Conservation (phyloP, 2,329 filamentous ascomycete genomes). For the Metarhizium guizhouense region DNA sequence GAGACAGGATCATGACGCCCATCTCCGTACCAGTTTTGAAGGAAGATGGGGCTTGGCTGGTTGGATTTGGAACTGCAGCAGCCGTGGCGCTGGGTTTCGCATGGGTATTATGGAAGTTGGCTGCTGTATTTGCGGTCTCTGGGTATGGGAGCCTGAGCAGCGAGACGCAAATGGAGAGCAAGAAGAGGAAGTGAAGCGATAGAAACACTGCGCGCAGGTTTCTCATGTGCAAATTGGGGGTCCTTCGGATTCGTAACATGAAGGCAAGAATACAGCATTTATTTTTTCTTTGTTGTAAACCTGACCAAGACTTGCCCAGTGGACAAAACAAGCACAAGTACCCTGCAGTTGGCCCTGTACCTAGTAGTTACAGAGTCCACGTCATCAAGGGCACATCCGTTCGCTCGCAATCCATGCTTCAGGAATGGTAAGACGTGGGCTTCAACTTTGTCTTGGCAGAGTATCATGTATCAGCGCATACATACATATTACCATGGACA, state of each 20-base stretch:
- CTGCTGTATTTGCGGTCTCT: slow-evolving; percentile 7
- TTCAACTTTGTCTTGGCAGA: no score
- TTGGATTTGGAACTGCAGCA: slow-evolving; percentile 46
- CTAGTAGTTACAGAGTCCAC: neutral
- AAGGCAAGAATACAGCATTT: neutral
- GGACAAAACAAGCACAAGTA: no score
- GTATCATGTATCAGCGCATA: no score
- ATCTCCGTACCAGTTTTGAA: slow-evolving; percentile 59
- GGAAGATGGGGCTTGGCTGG: slow-evolving; percentile 36
- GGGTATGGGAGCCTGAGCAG: neutral
- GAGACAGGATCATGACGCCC: slow-evolving; percentile 38
- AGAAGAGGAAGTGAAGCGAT: slow-evolving; percentile 1
- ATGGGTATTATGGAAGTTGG: slow-evolving; percentile 59
- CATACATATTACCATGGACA: no score
- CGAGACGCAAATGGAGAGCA: neutral
- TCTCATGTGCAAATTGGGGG: neutral
- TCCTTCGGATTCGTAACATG: neutral
- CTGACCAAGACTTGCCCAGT: no score
- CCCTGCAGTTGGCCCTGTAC: neutral
- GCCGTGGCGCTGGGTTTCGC: slow-evolving; percentile 55
- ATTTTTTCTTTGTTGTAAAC: no score
- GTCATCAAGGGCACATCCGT: neutral
- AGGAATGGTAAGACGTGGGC: no score
- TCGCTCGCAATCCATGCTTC: neutral
- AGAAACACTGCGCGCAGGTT: neutral